These are phyloP conservation scores for Neurospora sp. DNA, from an alignment of 495 filamentous ascomycete species.

Conservation along the genomic window DNA sequence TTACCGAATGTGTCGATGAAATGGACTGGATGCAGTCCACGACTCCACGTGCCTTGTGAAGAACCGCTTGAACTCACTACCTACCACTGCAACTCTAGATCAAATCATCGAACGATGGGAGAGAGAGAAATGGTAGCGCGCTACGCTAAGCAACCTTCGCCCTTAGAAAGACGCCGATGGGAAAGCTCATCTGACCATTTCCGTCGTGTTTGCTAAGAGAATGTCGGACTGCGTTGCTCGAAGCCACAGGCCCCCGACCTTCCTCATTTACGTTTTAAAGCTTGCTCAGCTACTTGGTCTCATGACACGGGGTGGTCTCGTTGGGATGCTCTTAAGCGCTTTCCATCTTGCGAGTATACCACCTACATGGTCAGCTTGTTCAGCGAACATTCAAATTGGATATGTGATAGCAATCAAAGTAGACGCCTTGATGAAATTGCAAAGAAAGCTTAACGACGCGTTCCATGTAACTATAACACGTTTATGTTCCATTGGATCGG, in stretches of 20 bases:
- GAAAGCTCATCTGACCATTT: background rate
- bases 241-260: background rate
- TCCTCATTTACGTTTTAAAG: no score
- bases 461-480: background rate
- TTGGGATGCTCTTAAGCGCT: no score
- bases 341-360: background rate
- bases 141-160: background rate
- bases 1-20: background rate
- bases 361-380: background rate
- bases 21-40: background rate
- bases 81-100: background rate
- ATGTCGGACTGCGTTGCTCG: background rate
- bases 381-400: background rate
- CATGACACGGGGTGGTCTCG: no score
- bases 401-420: background rate
- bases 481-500: background rate
- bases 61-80: background rate
- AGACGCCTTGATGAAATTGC: background rate
- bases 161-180: background rate
- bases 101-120: background rate
- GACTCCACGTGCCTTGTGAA: background rate
- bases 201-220: background rate
- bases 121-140: background rate
- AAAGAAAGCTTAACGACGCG: background rate
- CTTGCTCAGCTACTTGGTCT: no score